Evolutionary conservation across 192 early-diverging fungal species (phyloP), one percentile per base, ranked within the genome.

Genomic region (Podila clonocystis): DNA sequence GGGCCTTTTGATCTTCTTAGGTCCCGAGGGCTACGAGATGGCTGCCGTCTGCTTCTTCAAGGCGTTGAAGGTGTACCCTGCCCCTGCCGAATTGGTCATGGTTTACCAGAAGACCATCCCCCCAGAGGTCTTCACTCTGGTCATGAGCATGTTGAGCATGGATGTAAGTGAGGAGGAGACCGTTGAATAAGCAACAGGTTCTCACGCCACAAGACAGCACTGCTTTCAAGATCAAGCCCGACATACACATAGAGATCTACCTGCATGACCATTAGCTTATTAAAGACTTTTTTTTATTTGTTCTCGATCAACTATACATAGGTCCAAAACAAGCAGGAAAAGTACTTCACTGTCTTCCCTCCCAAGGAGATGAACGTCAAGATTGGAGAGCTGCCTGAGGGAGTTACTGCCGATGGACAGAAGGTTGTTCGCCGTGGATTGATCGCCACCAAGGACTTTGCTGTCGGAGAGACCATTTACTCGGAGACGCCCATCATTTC

Each of bases 41-140:
- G 95, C 97, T 20, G 97, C 97, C 4, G 87, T 91, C 49, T 89
- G 90, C 62, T 96, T 98, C 86, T 98, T 91, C 89, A 89, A 89
- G 68, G 98, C 97, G 2, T 85, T 98, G 59, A 95, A 95, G 85
- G 95, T 98, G 24, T 98, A 98, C 85, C 94, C 95, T 61, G 93
- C 96, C 68, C 98, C 98, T n/a, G 87, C 95, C 60, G 95, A 98
- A 82, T 84, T 99, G 48, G 89, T 99, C 33, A 95, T 95, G 92
- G 93, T 97, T 60, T 96, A 98, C 78, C 95, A 97, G 82, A 96
- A 96, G 85, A 94, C 95, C 19, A 85, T 97, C 58, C 97, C 97
- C 8, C 90, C 93, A 50, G 84, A 89, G 41, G 94, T 99, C 19
- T 94, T 98, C 71, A 91, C 92, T 63, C 75, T 96, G 68, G 92